Conservation (phyloP, 1,284 basidiomycete genomes). For the Blastosporella zonata region DNA sequence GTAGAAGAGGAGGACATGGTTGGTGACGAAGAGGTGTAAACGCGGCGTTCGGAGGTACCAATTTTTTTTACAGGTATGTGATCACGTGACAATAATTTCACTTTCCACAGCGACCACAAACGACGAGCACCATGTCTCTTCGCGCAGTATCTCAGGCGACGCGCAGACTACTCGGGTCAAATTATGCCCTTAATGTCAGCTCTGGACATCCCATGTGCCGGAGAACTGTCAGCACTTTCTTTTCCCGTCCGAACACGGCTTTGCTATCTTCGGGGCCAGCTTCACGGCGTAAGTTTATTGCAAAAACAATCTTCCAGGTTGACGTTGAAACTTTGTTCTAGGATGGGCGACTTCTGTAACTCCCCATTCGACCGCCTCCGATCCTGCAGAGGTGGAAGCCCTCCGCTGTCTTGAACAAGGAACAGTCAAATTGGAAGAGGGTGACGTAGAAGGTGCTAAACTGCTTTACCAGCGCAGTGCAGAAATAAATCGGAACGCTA, state of each 20-base stretch:
- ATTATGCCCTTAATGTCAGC: slow-evolving; percentile 2
- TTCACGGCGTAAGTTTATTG: slow-evolving; percentile 27
- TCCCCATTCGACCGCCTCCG: slow-evolving; percentile 72
- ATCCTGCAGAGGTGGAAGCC: slow-evolving; percentile 84
- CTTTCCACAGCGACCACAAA: neutral
- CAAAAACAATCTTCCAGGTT: neutral
- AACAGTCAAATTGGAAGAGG: slow-evolving; percentile 85
- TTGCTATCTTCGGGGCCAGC: slow-evolving; percentile 19
- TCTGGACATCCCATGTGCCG: slow-evolving; percentile 17
- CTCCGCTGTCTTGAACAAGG: slow-evolving; percentile 83
- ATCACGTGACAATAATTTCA: slow-evolving; percentile 15
- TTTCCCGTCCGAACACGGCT: slow-evolving; percentile 18
- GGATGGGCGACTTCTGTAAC: slow-evolving; percentile 85
- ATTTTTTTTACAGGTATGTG: slow-evolving; percentile 19
- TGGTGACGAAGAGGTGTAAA: slow-evolving; percentile 20
- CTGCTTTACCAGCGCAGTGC: slow-evolving; percentile 78
- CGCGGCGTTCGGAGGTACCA: slow-evolving; percentile 5
- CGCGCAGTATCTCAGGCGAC: slow-evolving; percentile 18
- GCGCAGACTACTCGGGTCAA: slow-evolving; percentile 18
- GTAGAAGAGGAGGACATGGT: slow-evolving; percentile 30
- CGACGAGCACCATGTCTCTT: slow-evolving; percentile 21
- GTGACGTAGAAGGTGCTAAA: slow-evolving; percentile 82
- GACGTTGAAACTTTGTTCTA: slow-evolving; percentile 29
- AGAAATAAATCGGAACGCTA: slow-evolving; percentile 78
- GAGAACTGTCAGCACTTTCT: slow-evolving; percentile 18